Evolutionary conservation across 1,139 yeast genomes (phyloP).

Genomic region (Hansenula sp.): DNA sequence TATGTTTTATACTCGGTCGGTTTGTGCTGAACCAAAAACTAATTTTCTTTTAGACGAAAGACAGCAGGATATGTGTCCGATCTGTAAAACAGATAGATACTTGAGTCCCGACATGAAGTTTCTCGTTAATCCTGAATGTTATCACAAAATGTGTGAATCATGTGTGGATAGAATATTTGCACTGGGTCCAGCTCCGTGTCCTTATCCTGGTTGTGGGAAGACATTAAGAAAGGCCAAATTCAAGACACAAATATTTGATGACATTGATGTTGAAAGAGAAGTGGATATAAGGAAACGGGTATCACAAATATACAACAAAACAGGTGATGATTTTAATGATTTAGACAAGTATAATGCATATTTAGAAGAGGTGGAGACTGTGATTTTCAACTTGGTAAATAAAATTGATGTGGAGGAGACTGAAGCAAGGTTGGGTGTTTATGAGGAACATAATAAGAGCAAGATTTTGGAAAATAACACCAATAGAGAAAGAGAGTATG

Average conservation of each 20-base stretch:
- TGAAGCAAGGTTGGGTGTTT: conserved; percentile 61
- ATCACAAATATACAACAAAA: conserved; percentile 72
- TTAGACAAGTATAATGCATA: conserved; percentile 67
- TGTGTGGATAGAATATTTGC: conserved; percentile 94
- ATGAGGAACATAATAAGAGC: conserved; percentile 73
- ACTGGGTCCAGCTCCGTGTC: conserved; percentile 95
- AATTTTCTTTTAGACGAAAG: background rate
- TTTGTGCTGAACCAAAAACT: background rate
- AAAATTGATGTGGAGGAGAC: conserved; percentile 70
- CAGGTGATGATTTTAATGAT: conserved; percentile 68
- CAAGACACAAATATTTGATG: conserved; percentile 90
- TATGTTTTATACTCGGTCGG: background rate
- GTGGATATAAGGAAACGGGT: conserved; percentile 87
- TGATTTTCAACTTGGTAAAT: conserved; percentile 72
- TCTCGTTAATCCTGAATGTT: conserved; percentile 93
- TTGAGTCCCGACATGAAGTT: conserved; percentile 91
- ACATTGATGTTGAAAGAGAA: conserved; percentile 83
- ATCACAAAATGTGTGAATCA: conserved; percentile 94
- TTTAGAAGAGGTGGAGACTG: conserved; percentile 78
- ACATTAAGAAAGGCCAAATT: conserved; percentile 83
- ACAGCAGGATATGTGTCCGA: conserved; percentile 83
- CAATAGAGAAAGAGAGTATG: conserved; percentile 63
- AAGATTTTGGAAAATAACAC: conserved; percentile 74
- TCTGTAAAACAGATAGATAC: conserved; percentile 93
- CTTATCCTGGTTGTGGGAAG: conserved; percentile 88